Evolutionary conservation across 2,329 filamentous ascomycete genomes (phyloP), one percentile per base, ranked within the genome.

Genomic region (Parascedosporium putredinis): DNA sequence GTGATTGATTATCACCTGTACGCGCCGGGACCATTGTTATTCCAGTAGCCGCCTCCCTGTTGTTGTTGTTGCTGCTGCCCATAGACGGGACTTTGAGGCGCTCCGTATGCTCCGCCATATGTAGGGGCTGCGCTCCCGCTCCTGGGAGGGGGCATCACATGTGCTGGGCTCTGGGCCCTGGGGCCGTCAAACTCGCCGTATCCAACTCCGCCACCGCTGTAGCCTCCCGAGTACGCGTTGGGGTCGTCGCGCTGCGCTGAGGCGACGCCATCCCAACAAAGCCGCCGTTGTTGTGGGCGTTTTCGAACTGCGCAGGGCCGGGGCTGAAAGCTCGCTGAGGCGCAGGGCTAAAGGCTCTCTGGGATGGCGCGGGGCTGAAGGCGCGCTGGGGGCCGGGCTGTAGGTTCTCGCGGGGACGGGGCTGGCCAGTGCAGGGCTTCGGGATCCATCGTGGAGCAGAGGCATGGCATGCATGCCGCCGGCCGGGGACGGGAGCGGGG

Each of bases 401-500:
- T 42, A 42, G 7, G 38, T 42, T 20, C 38, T 42, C 38, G 16
- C 10, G 38, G 38, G 38, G 7, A 16, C 38, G 20, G 38, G 38
- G 38, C 38, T 42, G 18, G 16, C 27, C 9, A 22, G 9, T 18
- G 27, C 14, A 2, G 45, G 45, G 6, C 18, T 23, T 3, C 22
- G 10, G 7, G 18, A 22, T 9, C 45, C 23, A 9, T 33, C 45
- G 16, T 33, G 16, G 3, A 31, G 29, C n/a, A 34, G 25, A 16
- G 45, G 16, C 2, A 31, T 16, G 27, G 31, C 23, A n/a, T 29
- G 24, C 44, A 46, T 20, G n/a, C 44, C 18, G 7, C 27, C 45
- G 47, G 36, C 49, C 51, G n/a, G 45, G 31, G 7, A 47, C 53
- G 12, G 31, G 42, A 33, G 50, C 47, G 14, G 51, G 49, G 23